phyloP scores from a whole-genome alignment of 1,139 yeast species.

The Debaryomycetaceae sp. region DNA sequence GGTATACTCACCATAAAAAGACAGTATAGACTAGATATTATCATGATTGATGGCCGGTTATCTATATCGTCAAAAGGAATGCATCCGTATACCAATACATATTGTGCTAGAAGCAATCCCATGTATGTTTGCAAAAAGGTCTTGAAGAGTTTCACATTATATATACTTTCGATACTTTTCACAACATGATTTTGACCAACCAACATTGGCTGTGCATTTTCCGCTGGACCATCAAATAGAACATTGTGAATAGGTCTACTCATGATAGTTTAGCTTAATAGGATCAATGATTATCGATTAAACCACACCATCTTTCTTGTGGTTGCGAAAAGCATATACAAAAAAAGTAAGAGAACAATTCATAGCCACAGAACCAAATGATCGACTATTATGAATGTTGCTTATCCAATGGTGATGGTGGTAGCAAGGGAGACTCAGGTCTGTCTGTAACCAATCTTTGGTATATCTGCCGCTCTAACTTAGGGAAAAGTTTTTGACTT shows the following conservation, averaged over 20 bases:
- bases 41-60: slow-evolving; percentile 32
- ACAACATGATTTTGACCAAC: slow-evolving; percentile 16
- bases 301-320: neutral
- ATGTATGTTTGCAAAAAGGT: slow-evolving; percentile 24
- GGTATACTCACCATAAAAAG: slow-evolving; percentile 26
- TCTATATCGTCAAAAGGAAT: slow-evolving; percentile 43
- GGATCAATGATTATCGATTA: neutral
- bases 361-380: neutral
- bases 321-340: neutral
- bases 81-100: slow-evolving; percentile 34
- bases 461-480: slow-evolving; percentile 49
- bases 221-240: slow-evolving; percentile 17
- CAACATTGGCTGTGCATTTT: slow-evolving; percentile 19
- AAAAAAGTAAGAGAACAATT: neutral
- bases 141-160: slow-evolving; percentile 14
- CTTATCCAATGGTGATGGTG: slow-evolving; percentile 21
- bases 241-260: slow-evolving; percentile 13
- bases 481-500: slow-evolving; percentile 48
- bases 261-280: slow-evolving; percentile 3
- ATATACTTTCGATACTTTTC: slow-evolving; percentile 20
- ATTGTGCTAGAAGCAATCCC: slow-evolving; percentile 31
- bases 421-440: slow-evolving; percentile 19
- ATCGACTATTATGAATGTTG: neutral
- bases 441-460: slow-evolving; percentile 21
- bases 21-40: slow-evolving; percentile 25